These are phyloP conservation scores for Tricholoma terreum DNA, from an alignment of 768 basidiomycete species.

Conservation along the genomic window DNA sequence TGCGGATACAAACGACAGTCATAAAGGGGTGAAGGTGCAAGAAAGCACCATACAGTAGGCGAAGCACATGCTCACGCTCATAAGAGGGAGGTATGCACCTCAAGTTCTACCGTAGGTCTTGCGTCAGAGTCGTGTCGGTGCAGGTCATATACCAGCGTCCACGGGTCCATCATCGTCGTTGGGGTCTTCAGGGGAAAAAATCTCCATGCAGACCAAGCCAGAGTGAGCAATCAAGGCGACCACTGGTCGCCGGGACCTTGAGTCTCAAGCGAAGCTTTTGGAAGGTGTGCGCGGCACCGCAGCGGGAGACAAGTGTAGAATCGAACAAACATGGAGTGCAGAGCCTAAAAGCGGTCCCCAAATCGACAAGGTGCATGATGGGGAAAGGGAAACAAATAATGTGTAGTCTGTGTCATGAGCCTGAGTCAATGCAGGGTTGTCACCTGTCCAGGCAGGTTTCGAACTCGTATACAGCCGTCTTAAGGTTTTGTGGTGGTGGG, in stretches of 20 bases:
- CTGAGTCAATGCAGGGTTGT: slow-evolving; percentile 42
- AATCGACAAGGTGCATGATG: slow-evolving; percentile 22
- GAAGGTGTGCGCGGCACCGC: slow-evolving; percentile 53
- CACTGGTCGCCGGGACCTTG: slow-evolving; percentile 40
- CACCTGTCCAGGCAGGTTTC: slow-evolving; percentile 59
- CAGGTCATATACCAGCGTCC: slow-evolving; percentile 52
- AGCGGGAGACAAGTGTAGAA: slow-evolving; percentile 39
- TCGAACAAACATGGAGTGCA: slow-evolving; percentile 30
- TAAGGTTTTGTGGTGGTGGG: slow-evolving; percentile 18
- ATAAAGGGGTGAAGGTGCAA: slow-evolving; percentile 50
- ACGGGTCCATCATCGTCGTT: slow-evolving; percentile 52
- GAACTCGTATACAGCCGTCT: slow-evolving; percentile 35
- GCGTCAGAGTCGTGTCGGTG: slow-evolving; percentile 60
- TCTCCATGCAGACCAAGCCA: slow-evolving; percentile 27
- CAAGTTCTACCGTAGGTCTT: slow-evolving; percentile 62
- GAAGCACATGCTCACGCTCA: slow-evolving; percentile 52
- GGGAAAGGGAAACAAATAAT: slow-evolving; percentile 36
- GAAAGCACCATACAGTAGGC: slow-evolving; percentile 51
- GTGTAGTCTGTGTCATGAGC: slow-evolving; percentile 52
- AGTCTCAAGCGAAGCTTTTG: slow-evolving; percentile 20
- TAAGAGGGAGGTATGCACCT: slow-evolving; percentile 51
- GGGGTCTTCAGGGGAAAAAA: slow-evolving; percentile 19
- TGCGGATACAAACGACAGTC: slow-evolving; percentile 35
- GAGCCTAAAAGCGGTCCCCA: slow-evolving; percentile 33
- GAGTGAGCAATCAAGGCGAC: slow-evolving; percentile 27